Evolutionary conservation across 495 filamentous ascomycete genomes (phyloP).

Genomic region (Achaetomiella virescens): DNA sequence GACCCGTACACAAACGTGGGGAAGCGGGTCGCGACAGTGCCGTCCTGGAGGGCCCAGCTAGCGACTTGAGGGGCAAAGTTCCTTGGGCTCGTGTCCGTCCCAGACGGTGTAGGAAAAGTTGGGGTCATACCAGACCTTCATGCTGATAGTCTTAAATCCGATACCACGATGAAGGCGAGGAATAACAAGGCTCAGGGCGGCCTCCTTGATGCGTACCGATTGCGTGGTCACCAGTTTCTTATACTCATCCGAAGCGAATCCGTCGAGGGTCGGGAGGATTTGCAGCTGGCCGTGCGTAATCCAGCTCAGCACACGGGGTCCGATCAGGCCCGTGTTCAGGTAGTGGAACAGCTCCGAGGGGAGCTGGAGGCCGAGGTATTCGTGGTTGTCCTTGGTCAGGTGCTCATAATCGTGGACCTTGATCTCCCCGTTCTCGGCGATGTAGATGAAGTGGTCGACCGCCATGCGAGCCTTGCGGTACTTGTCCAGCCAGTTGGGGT

Average conservation of each 20-base stretch:
- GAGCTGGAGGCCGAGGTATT: constrained; percentile 81
- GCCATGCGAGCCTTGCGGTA: constrained; percentile 78
- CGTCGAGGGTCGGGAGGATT: constrained; percentile 72
- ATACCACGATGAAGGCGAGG: constrained; percentile 76
- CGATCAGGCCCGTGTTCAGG: constrained; percentile 72
- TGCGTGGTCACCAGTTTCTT: constrained; percentile 66
- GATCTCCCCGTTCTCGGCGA: constrained; percentile 68
- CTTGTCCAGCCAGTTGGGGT: constrained; percentile 72
- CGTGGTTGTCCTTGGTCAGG: constrained; percentile 73
- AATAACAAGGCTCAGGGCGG: constrained; percentile 68
- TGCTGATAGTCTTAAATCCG: constrained; percentile 63
- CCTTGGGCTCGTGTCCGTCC: constrained; percentile 48
- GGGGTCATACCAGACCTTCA: constrained; percentile 81
- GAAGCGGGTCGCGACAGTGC: constrained; percentile 41
- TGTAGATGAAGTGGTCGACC: constrained; percentile 79
- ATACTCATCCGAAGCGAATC: constrained; percentile 73
- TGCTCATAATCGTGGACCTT: constrained; percentile 61
- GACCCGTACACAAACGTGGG: constrained; percentile 47
- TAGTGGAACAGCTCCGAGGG: constrained; percentile 92
- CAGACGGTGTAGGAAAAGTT: constrained; percentile 57
- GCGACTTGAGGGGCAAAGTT: constrained; percentile 56
- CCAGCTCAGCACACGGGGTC: constrained; percentile 73
- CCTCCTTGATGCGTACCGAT: constrained; percentile 63
- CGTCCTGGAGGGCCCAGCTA: constrained; percentile 66
- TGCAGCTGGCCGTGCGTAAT: constrained; percentile 69